Evolutionary conservation across 345 rosid genomes (phyloP), one percentile per base, ranked within the genome.

Genomic region (Pseudoturritis turrita): DNA sequence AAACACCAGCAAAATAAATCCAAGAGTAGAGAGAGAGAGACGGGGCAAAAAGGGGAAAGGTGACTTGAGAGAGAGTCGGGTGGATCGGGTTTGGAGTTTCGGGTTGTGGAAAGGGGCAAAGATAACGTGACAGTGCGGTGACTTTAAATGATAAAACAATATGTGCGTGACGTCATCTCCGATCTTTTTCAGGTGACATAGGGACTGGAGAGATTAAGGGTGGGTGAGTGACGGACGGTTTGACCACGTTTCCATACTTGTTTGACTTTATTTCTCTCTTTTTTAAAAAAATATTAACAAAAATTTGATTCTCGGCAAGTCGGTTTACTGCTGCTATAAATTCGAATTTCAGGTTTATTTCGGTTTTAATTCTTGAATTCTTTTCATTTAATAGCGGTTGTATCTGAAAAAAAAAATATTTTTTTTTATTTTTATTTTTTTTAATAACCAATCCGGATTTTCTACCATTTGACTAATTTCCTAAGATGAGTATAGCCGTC

Each of bases 11-110:
- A 57, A 33, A 67, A 45, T 49, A 23, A 64, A 25, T 31, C 4
- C 41, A 45, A 33, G 54, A 36, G 40, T 40, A 44, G 10, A 40
- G 17, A 51, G 71, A 49, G 56, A 77, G 73, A 25, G 53, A 70
- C 25, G 17, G 39, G 47, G 18, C 37, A 14, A 50, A 44, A 71
- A 15, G 21, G 47, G 71, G 52, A 69, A 57, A 71, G 79, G 72
- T 65, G 60, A 78, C 53, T 37, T 78, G 70, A 55, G 77, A 31
- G 71, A 57, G 71, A 57, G 77, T 43, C 21, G 83, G 88, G 86
- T 74, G 82, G 84, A 37, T 62, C 72, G 85, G 82, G 82, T 77
- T 3, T 78, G 54, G 26, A 51, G 18, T 10, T 7, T 7, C 43
- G 81, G 86, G 83, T 22, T 50, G 54, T 50, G 54, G 54, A 50